These are phyloP conservation scores for Oryza officinalis DNA, from an alignment of 176 grass and related monocot species.

Conservation along the genomic window DNA sequence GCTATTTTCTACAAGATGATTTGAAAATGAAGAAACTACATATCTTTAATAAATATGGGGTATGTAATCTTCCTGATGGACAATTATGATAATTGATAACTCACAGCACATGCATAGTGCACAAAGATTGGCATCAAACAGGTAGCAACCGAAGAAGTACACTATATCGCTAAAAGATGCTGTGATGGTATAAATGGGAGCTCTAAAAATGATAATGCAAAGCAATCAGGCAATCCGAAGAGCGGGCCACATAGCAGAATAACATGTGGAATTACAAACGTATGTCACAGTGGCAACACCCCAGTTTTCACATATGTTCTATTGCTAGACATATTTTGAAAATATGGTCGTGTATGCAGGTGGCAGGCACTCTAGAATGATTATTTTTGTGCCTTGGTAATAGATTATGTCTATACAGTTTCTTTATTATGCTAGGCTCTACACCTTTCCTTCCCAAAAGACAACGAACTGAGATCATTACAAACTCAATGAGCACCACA, in stretches of 20 bases:
- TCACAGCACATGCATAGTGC: background rate
- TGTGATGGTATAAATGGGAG: background rate
- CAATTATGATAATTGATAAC: background rate
- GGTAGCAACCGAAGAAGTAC: background rate
- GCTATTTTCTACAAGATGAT: background rate
- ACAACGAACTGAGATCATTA: background rate
- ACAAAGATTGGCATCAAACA: background rate
- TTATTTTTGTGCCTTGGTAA: background rate
- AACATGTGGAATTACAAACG: background rate
- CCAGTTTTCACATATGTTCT: background rate
- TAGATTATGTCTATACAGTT: background rate
- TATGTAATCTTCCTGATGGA: background rate
- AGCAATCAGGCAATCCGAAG: background rate
- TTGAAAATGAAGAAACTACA: background rate
- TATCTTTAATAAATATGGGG: background rate
- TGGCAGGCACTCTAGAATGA: background rate
- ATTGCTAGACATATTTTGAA: background rate
- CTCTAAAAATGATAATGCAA: background rate
- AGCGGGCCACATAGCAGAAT: background rate
- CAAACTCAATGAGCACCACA: background rate
- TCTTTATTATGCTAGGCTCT: background rate
- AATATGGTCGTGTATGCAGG: constrained; percentile 5
- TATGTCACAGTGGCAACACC: background rate
- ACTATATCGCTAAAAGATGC: background rate
- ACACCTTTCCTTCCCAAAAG: background rate